A percentile compares a stretch with the other conserved stretches of the same genome.
These are phyloP conservation scores for Hymenoscyphus albidus DNA, from an alignment of 2,329 filamentous ascomycete genomes.

Conservation along the genomic window DNA sequence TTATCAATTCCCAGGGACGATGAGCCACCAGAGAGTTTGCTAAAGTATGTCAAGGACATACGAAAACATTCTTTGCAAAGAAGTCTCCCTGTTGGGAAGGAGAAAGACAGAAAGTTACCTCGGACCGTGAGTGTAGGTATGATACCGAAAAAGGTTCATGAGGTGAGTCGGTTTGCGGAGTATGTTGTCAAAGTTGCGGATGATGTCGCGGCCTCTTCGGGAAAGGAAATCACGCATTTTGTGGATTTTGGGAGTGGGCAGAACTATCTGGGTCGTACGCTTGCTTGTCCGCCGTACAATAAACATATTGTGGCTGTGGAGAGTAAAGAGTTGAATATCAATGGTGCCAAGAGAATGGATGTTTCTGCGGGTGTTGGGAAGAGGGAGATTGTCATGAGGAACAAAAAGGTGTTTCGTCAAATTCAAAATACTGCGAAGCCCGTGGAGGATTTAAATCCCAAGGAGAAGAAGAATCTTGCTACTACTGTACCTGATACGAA, in stretches of 20 bases:
- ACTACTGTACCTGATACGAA: slow-evolving; percentile 33
- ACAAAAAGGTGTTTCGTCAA: slow-evolving; percentile 71
- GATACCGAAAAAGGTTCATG: slow-evolving; percentile 93
- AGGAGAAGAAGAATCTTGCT: slow-evolving; percentile 37
- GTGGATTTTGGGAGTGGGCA: slow-evolving; percentile 96
- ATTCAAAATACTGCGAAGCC: slow-evolving; percentile 35
- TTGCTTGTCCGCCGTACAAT: slow-evolving; percentile 83
- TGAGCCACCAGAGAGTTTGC: slow-evolving; percentile 45
- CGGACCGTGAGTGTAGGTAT: slow-evolving; percentile 79
- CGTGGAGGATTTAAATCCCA: slow-evolving; percentile 41
- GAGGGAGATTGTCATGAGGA: slow-evolving; percentile 69
- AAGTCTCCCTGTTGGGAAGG: slow-evolving; percentile 47
- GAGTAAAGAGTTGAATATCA: slow-evolving; percentile 79
- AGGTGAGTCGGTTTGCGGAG: slow-evolving; percentile 85
- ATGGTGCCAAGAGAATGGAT: slow-evolving; percentile 79
- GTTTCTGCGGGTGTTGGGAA: slow-evolving; percentile 73
- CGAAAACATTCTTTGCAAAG: slow-evolving; percentile 65
- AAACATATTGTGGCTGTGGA: slow-evolving; percentile 88
- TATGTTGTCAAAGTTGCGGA: slow-evolving; percentile 65
- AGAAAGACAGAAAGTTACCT: slow-evolving; percentile 56
- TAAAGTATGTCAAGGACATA: slow-evolving; percentile 70
- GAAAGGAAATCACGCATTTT: slow-evolving; percentile 70
- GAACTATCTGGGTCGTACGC: slow-evolving; percentile 86
- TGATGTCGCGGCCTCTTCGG: slow-evolving; percentile 55
- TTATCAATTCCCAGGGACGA: slow-evolving; percentile 41